Conservation (phyloP, 352 stramenopile genomes). For the Blastocystis hominis region DNA sequence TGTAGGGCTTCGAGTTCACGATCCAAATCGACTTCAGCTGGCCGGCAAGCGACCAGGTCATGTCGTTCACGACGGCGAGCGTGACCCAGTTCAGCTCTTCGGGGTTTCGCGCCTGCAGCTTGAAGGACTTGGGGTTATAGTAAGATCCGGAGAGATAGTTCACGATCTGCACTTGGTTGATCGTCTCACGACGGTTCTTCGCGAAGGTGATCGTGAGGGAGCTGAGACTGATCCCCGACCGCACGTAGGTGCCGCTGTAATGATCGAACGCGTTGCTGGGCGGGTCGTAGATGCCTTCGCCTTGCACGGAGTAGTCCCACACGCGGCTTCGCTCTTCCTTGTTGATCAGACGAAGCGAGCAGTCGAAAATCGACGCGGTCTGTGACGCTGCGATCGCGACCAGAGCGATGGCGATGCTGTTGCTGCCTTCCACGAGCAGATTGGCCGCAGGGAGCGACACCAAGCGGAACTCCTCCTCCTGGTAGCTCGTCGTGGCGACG, state of each 20-base stretch:
- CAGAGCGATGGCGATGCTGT: not conserved
- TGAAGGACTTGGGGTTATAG: not conserved
- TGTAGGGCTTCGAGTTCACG: constrained; percentile 1
- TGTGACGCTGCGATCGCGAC: not conserved
- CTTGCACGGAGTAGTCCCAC: not conserved
- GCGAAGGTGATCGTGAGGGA: not conserved
- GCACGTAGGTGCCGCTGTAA: not conserved
- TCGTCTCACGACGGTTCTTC: not conserved
- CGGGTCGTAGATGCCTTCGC: not conserved
- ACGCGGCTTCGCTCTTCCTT: not conserved
- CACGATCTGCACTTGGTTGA: not conserved
- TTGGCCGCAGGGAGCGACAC: not conserved
- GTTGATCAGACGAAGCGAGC: not conserved
- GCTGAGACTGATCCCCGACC: not conserved
- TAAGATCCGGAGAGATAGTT: not conserved
- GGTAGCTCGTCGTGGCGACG: not conserved
- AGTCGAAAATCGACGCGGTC: not conserved
- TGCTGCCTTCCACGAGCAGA: not conserved
- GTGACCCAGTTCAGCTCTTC: not conserved
- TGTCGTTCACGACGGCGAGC: not conserved
- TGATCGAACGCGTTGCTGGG: not conserved
- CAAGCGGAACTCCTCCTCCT: not conserved
- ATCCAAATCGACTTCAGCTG: not conserved
- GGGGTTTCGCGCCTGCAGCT: constrained; percentile 12
- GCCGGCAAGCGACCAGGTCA: not conserved